These are phyloP conservation scores for Xylariaceae sp. DNA, from an alignment of 2,329 filamentous ascomycete genomes.

Conservation along the genomic window DNA sequence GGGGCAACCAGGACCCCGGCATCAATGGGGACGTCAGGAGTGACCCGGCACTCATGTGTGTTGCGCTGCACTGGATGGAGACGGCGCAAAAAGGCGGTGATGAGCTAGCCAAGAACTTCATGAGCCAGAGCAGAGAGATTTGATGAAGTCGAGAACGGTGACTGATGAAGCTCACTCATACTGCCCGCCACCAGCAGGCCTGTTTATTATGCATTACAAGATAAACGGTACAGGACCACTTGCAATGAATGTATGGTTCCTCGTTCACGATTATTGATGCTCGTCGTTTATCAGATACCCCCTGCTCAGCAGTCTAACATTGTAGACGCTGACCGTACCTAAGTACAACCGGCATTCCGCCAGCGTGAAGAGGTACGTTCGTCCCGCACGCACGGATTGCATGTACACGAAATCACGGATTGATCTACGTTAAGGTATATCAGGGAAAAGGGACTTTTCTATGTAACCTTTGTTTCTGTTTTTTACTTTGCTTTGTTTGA, in stretches of 20 bases:
- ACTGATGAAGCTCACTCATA: not conserved
- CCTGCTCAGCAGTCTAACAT: not conserved
- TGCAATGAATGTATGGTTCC: not conserved
- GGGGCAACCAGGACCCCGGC: slow-evolving; percentile 31
- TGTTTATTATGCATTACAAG: slow-evolving; percentile 1
- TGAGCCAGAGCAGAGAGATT: slow-evolving; percentile 59
- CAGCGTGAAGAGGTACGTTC: too few relatives aligned
- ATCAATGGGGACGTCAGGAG: slow-evolving; percentile 55
- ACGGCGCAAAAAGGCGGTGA: slow-evolving; percentile 82
- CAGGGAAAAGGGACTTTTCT: not conserved
- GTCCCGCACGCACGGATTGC: too few relatives aligned
- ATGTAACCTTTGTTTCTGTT: too few relatives aligned
- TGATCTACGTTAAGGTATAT: too few relatives aligned
- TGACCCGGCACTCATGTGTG: slow-evolving; percentile 85
- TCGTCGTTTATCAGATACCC: not conserved
- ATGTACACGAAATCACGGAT: too few relatives aligned
- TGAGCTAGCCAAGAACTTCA: slow-evolving; percentile 73
- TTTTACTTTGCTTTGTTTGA: not conserved
- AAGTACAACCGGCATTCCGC: not conserved
- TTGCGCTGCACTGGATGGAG: slow-evolving; percentile 97
- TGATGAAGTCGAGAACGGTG: slow-evolving; percentile 22
- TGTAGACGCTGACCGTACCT: not conserved
- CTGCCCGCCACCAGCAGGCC: not conserved
- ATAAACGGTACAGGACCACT: not conserved
- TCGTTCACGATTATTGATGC: not conserved